Conservation (phyloP, 164 flowering plant genomes). For the Brasenia schreberi region DNA sequence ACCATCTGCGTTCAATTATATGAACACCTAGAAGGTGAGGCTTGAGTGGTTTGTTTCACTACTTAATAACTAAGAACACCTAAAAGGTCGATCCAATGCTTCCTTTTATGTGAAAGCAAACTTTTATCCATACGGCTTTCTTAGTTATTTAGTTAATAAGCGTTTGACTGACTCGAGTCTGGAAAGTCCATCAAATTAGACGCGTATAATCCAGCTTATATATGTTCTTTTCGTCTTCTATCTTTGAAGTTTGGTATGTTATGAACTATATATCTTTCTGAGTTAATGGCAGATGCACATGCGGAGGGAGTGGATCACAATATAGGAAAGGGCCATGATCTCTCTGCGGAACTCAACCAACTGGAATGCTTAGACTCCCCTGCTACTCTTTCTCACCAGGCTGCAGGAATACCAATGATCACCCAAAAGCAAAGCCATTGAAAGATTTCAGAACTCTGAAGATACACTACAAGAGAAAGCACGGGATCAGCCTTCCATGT, state of each 20-base stretch:
- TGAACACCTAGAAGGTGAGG: too few species aligned
- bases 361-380: constrained; percentile 40
- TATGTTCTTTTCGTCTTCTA: too few species aligned
- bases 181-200: too few species aligned
- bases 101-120: too few species aligned
- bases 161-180: too few species aligned
- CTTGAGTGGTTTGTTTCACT: too few species aligned
- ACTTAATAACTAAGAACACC: too few species aligned
- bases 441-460: constrained; percentile 68
- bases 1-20: too few species aligned
- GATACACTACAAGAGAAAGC: constrained; percentile 71
- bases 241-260: neutral
- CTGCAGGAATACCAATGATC: constrained; percentile 56
- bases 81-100: too few species aligned
- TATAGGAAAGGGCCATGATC: constrained; percentile 49
- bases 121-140: too few species aligned
- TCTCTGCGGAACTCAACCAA: constrained; percentile 37
- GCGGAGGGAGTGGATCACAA: constrained; percentile 55
- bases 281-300: constrained; percentile 33
- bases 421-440: constrained; percentile 55
- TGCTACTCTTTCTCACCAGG: constrained; percentile 67
- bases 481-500: constrained; percentile 41
- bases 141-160: too few species aligned
- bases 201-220: neutral
- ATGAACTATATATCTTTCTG: neutral